Base-by-base conservation (phyloP, 805 yeast genomes). In the Saccharomycopsis sp. region DNA sequence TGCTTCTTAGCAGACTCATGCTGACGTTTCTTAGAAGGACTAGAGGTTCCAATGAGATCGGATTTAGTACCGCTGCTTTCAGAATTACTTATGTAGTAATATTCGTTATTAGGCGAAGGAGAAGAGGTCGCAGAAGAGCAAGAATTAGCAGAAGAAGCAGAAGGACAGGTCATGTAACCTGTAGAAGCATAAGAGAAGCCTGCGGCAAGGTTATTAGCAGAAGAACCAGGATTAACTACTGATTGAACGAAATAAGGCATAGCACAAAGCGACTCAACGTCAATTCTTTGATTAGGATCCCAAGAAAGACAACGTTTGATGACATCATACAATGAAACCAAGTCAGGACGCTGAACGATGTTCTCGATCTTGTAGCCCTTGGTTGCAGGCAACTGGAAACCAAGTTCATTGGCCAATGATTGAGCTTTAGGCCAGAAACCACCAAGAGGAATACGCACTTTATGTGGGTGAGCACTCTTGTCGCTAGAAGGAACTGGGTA, bases 361-460 rank as follows among this genome's bases (percentile, higher is more conserved):
- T 74, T 69, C 15, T 76, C 72, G 9, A 85, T 71, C 8, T 73
- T 72, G 2, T 74, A 63, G 0, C 92, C 90, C 41, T 71, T 73
- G n/a, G 74, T 72, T 53, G 70, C 70, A 0, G 93, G 92, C 22
- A 86, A 73, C 47, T 70, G 68, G 55, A 87, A 74, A 1, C 88
- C 88, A 42, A 86, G 67, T 9, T 76, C 73, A 1, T 75, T 67
- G 0, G 87, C 82, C 56, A 87, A 73, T 7, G 59, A 58, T 49
- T 70, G 72, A 0, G 89, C 90, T 38, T 83, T 84, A 50, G 77
- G 77, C 96, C 96, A 89, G 58, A 72, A 76, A 0, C 96, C 96
- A 17, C 96, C 96, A 44, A 81, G 71, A 2, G 85, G 86, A 29
- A 57, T 59, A 56, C 69, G 67, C n/a, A 64, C 62, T 2, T 62